Base-by-base conservation (phyloP, 1,139 yeast species). In the Pichia sp. region DNA sequence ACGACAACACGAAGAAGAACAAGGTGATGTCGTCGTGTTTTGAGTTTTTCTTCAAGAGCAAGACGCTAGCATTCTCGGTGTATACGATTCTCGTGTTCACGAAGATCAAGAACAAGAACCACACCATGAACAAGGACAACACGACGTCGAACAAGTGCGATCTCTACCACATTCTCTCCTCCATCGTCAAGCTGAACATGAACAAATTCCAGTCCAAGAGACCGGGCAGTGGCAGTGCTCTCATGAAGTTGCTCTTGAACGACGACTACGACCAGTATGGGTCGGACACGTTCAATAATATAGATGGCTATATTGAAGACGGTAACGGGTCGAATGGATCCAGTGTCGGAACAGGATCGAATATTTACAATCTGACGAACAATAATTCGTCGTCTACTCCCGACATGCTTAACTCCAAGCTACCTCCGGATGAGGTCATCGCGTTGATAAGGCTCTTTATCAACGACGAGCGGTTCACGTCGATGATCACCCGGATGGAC, bases 31-130 rank as follows among this genome's bases (percentile, higher is more conserved):
- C 45, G 4, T 28, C 34, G 9, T 17, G 18, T 12, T 35, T 42
- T 30, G 45, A 42, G 4, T 42, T 34, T 35, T 42, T 20, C 17
- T 15, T 36, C 11, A 42, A 42, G 19, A 33, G 40, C 8, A 42
- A 42, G 18, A 20, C 30, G 2, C 17, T 42, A 17, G 22, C 35
- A 11, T 35, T 42, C 9, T 19, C 33, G 8, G 20, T 36, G 3
- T 35, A 42, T 30, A 24, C 35, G 10, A 22, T 42, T 17, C 12
- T 36, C 7, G 21, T 35, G 3, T 42, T 35, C 33, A 32, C 15
- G 15, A 28, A 35, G 12, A 30, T 28, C 30, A 19, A 21, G n/a
- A 24, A 9, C 19, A 21, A n/a, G n/a, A n/a, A n/a, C n/a, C n/a
- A n/a, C n/a, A n/a, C n/a, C n/a, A n/a, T n/a, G n/a, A n/a, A n/a